Conservation (phyloP, 805 yeast genomes). For the Yamadazyma takamatsuzukensis region DNA sequence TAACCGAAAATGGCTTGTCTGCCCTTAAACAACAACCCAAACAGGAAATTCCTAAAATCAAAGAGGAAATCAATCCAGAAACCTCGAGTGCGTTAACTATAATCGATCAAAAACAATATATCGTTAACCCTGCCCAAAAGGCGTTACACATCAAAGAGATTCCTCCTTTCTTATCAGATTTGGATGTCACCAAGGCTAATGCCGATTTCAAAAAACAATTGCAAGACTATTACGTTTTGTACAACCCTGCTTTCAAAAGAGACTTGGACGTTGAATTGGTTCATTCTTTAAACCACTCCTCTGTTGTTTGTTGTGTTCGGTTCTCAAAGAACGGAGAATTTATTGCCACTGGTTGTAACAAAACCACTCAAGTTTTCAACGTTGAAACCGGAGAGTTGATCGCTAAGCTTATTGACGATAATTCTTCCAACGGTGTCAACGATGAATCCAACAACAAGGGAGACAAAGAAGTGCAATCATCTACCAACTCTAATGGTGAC, state of each 20-base stretch:
- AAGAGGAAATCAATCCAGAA: conserved; percentile 15
- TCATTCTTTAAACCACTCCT: conserved; percentile 85
- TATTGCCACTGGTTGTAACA: conserved; percentile 95
- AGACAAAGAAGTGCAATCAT: conserved; percentile 13
- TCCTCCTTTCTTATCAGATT: conserved; percentile 76
- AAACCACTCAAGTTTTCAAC: conserved; percentile 89
- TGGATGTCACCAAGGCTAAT: conserved; percentile 74
- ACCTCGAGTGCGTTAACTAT: conserved; percentile 32
- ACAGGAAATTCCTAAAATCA: conserved; percentile 10
- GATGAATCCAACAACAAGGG: conserved; percentile 39
- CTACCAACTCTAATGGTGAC: conserved; percentile 63
- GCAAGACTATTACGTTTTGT: conserved; percentile 81
- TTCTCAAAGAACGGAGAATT: conserved; percentile 88
- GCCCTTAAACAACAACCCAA: conserved; percentile 22
- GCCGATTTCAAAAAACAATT: conserved; percentile 78
- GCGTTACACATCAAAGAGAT: conserved; percentile 65
- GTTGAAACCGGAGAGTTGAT: conserved; percentile 88
- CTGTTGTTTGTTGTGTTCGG: conserved; percentile 95
- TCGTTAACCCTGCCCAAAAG: conserved; percentile 42
- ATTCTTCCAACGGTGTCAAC: conserved; percentile 36
- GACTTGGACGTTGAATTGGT: conserved; percentile 81
- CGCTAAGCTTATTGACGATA: conserved; percentile 82
- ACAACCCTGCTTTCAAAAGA: conserved; percentile 73
- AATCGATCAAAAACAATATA: conserved; percentile 38
- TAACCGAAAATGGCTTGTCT: no score